Percentiles rank a stretch among this genome's conserved stretches.
Evolutionary conservation across 2,329 filamentous ascomycete genomes (phyloP).

Genomic region (Calonectria honghensis): DNA sequence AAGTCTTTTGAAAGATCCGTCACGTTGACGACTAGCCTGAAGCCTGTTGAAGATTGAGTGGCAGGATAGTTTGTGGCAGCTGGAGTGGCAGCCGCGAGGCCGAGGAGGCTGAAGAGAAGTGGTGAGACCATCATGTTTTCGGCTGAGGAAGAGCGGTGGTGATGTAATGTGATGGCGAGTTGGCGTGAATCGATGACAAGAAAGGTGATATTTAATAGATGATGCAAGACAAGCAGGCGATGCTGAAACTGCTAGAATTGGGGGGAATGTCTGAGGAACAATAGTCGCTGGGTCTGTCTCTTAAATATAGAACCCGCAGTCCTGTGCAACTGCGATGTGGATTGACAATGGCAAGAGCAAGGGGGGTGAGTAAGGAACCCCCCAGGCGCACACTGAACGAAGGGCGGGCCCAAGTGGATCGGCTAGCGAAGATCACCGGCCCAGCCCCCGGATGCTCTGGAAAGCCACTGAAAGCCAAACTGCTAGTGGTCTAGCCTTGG

Average conservation of each 20-base stretch:
- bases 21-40: conserved; percentile 67
- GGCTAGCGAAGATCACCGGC: conserved; percentile 28
- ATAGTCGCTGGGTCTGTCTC: neutral
- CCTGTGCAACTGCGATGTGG: conserved; percentile 18
- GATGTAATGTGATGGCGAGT: neutral
- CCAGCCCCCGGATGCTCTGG: conserved; percentile 11
- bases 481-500: conserved; percentile 32
- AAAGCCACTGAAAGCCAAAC: conserved; percentile 33
- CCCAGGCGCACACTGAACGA: conserved; percentile 3
- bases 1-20: conserved; percentile 64
- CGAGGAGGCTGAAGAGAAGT: conserved; percentile 51
- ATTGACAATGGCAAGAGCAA: conserved; percentile 18
- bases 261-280: conserved; percentile 16
- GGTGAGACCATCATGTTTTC: conserved; percentile 51
- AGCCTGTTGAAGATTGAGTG: conserved; percentile 56
- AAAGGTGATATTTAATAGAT: neutral
- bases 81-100: conserved; percentile 53
- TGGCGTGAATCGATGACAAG: neutral
- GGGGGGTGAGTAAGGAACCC: conserved; percentile 12
- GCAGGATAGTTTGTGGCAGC: conserved; percentile 38
- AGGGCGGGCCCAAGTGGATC: conserved; percentile 27
- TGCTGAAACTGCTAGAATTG: neutral
- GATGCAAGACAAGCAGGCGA: neutral
- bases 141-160: neutral
- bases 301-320: conserved; percentile 21